These are phyloP conservation scores for Coemansia sp. DNA, from an alignment of 192 early-diverging fungal species.

Conservation along the genomic window DNA sequence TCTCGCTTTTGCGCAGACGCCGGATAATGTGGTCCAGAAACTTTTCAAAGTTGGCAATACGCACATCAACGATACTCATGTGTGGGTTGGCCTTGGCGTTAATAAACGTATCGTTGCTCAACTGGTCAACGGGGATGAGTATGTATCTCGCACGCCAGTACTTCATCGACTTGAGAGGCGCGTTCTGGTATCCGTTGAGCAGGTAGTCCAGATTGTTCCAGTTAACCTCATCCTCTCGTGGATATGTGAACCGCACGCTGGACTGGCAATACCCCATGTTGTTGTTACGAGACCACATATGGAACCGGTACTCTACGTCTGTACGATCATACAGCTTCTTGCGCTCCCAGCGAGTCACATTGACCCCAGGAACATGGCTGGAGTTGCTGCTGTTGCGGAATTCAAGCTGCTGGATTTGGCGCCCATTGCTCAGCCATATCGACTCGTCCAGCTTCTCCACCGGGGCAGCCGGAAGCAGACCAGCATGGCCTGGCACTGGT, in stretches of 20 bases:
- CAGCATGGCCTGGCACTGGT: constrained; percentile 3
- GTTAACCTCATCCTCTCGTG: constrained; percentile 71
- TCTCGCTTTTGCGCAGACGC: constrained; percentile 30
- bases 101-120: constrained; percentile 56
- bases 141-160: constrained; percentile 92
- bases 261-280: constrained; percentile 60
- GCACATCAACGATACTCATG: constrained; percentile 84
- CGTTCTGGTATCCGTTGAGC: constrained; percentile 83
- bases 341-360: constrained; percentile 76
- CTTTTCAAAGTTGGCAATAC: constrained; percentile 80
- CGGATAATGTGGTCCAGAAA: constrained; percentile 72
- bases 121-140: constrained; percentile 76
- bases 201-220: constrained; percentile 96
- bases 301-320: constrained; percentile 71
- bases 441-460: constrained; percentile 25
- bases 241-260: constrained; percentile 71
- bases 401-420: constrained; percentile 85
- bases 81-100: constrained; percentile 60
- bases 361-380: constrained; percentile 76
- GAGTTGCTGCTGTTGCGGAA: constrained; percentile 59
- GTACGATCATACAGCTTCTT: constrained; percentile 60
- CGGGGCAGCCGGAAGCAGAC: constrained; percentile 10
- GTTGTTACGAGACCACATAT: constrained; percentile 81
- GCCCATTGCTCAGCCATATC: constrained; percentile 84
- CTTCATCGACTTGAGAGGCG: constrained; percentile 70